phyloP scores from a whole-genome alignment of 768 basidiomycete genomes.

The Suillus occidentalis region DNA sequence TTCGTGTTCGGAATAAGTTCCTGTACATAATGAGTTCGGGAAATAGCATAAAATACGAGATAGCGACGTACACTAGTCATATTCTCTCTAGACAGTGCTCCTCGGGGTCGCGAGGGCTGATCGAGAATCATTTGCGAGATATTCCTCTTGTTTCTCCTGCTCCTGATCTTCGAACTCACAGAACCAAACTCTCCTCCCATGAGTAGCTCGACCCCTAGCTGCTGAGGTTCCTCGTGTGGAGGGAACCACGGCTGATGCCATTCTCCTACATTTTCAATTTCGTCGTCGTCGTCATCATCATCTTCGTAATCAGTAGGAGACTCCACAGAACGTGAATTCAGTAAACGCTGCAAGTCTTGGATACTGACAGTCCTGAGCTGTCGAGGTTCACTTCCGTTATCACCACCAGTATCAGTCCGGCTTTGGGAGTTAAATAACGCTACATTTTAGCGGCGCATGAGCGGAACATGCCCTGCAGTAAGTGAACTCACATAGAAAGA shows the following conservation, averaged over 20 bases:
- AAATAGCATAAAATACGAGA: background rate
- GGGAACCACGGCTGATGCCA: slow-evolving; percentile 35
- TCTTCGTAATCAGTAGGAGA: slow-evolving; percentile 42
- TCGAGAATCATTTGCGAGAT: slow-evolving; percentile 50
- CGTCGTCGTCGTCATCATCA: slow-evolving; percentile 36
- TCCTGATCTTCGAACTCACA: slow-evolving; percentile 49
- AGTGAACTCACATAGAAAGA: slow-evolving; percentile 29
- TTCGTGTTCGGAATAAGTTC: slow-evolving; percentile 74
- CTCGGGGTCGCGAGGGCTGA: slow-evolving; percentile 36
- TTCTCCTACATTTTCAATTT: slow-evolving; percentile 22
- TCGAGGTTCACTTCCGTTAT: slow-evolving; percentile 4
- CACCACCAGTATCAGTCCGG: slow-evolving; percentile 12
- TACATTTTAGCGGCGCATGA: slow-evolving; percentile 11
- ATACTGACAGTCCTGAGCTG: slow-evolving; percentile 19
- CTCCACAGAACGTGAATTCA: slow-evolving; percentile 13
- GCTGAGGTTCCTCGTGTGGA: slow-evolving; percentile 55
- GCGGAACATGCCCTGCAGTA: background rate
- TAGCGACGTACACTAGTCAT: slow-evolving; percentile 48
- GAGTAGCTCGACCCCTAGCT: slow-evolving; percentile 63
- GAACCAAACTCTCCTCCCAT: slow-evolving; percentile 81
- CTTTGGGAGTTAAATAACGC: slow-evolving; percentile 32
- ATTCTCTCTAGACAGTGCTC: slow-evolving; percentile 48
- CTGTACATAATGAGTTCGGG: slow-evolving; percentile 36
- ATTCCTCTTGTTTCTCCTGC: slow-evolving; percentile 43
- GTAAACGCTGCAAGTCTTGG: slow-evolving; percentile 24